phyloP scores from a whole-genome alignment of 306 rosid species.

The Biancaea sappan region DNA sequence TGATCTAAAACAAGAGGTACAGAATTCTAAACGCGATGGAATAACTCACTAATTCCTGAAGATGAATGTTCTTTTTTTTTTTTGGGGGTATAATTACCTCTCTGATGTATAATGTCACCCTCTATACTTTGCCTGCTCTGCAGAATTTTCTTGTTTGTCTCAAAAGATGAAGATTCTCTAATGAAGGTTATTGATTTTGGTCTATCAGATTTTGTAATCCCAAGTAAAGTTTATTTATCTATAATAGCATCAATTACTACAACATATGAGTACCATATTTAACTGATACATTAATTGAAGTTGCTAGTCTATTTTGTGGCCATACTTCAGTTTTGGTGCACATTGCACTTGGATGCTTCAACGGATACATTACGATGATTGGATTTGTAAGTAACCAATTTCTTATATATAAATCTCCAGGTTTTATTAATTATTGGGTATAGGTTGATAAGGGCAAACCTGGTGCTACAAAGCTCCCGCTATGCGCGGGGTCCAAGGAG shows the following conservation, averaged over 20 bases:
- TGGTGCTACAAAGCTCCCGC: too few relatives aligned
- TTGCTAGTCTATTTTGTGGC: background rate
- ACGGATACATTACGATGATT: background rate
- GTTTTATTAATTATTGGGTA: background rate
- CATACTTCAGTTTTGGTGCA: conserved; percentile 1
- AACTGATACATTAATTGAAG: too few relatives aligned
- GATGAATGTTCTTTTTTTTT: conserved; percentile 18
- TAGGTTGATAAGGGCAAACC: too few relatives aligned
- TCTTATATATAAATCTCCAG: background rate
- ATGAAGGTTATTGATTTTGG: conserved; percentile 94
- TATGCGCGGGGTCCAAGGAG: too few relatives aligned
- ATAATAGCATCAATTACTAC: conserved; percentile 10
- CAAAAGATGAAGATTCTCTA: conserved; percentile 69
- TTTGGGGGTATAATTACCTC: background rate
- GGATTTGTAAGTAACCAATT: conserved; percentile 9
- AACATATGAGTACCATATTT: conserved; percentile 18
- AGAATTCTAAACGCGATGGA: conserved; percentile 7
- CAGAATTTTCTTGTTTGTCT: conserved; percentile 89
- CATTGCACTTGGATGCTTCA: conserved; percentile 7
- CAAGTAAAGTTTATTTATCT: conserved; percentile 57
- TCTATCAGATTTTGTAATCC: conserved; percentile 86
- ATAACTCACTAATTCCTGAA: conserved; percentile 25
- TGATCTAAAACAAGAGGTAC: conserved; percentile 94
- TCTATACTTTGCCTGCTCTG: conserved; percentile 32
- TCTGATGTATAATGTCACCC: conserved; percentile 18